Conservation (phyloP, 805 yeast genomes). For the Lipomyces spencermartinsiae region DNA sequence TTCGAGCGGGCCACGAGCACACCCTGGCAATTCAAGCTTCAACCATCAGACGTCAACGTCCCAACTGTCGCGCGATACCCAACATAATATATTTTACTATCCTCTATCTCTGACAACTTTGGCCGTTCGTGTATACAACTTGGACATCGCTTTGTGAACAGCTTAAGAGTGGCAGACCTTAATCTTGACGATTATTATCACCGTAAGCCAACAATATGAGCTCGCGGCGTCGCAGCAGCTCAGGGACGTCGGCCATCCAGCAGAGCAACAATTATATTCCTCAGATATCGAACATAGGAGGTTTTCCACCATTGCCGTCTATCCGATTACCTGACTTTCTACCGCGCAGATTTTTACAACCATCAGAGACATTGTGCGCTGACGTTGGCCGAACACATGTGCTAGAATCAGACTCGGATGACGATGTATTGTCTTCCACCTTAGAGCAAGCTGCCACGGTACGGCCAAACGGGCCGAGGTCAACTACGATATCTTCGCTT, state of each 20-base stretch:
- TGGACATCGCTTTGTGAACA: not conserved
- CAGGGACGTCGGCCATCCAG: not conserved
- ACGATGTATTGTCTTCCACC: not conserved
- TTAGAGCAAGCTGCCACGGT: not conserved
- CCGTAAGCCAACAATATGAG: not conserved
- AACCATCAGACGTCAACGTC: not conserved
- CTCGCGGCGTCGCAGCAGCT: not conserved
- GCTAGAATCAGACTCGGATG: not conserved
- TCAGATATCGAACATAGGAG: conserved; percentile 33
- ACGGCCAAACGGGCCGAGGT: not conserved
- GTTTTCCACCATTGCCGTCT: conserved; percentile 30
- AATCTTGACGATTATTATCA: not conserved
- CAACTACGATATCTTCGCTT: not conserved
- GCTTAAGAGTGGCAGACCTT: not conserved
- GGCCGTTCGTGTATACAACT: not conserved
- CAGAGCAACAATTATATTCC: conserved; percentile 23
- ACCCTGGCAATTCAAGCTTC: too few species aligned
- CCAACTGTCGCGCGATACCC: not conserved
- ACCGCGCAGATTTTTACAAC: conserved; percentile 25
- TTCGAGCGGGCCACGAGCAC: not conserved
- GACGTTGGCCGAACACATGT: conserved; percentile 3
- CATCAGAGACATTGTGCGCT: not conserved
- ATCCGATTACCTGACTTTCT: conserved; percentile 32
- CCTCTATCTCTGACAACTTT: not conserved
- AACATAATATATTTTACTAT: not conserved